Base-by-base conservation (phyloP, 1,284 basidiomycete genomes). In the Trichosporon inkin region DNA sequence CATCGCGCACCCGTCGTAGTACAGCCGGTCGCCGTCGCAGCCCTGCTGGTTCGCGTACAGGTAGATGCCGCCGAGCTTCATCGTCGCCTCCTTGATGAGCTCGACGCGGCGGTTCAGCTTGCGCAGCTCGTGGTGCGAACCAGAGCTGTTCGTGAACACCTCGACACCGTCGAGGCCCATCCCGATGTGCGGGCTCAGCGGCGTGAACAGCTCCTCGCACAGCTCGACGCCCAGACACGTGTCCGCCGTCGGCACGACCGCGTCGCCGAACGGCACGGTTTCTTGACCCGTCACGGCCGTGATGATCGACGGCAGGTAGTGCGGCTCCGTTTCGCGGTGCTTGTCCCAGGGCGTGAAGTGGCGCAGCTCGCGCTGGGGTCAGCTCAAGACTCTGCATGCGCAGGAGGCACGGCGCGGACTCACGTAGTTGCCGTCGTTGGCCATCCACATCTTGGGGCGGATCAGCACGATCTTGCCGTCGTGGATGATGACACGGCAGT, bases 31-130 rank as follows among this genome's bases (percentile, higher is more conserved):
- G 3, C 96, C 95, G 73, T 99, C 95, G 73, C 96, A 99, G 6
- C 96, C 95, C 82, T 97, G 94, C 74, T 99, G 95, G 74, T 99
- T 99, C 10, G 95, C 90, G 69, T 99, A 99, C 8, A 99, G 84
- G 77, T 99, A 99, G 55, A 98, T 86, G 4, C 96, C 95, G 19
- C 95, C 96, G 34, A 93, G 84, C 84, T 98, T 99, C 65, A 89
- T 82, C 0, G 95, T 99, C 1, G 96, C 95, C 75, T 98, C 95
- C 71, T 92, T 93, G 80, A 99, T 97, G 4, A 99, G 82, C 63
- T 99, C 93, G 2, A 99, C 85, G 11, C 95, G 86, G 6, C 86
- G 86, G 72, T 93, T 86, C 16, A 99, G 83, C 78, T 99, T 99
- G 34, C 96, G 86, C 28, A 99, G 85, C 74, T 99, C 96, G 72